Evolutionary conservation across 305 asterid genomes (phyloP), one percentile per base, ranked within the genome.

Genomic region (Fraxinus paxiana): DNA sequence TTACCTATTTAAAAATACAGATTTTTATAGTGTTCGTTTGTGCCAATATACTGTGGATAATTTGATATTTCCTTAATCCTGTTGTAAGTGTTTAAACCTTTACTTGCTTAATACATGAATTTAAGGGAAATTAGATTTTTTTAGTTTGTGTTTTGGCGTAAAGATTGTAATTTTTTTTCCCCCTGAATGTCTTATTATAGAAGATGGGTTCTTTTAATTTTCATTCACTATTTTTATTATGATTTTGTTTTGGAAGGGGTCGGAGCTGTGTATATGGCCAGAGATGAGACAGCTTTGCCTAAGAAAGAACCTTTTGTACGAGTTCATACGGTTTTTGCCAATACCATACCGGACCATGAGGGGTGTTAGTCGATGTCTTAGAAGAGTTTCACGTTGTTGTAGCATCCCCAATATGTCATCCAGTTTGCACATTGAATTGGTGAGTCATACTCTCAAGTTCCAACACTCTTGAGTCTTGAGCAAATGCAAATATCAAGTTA

Each of bases 261-360:
- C 90, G 77, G 90, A 91, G 91, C 87, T 91, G 41, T 91, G 97
- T 81, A 90, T 88, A 34, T 95, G 99, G 99, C 97, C 97, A 9
- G 97, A 93, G 79, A 91, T 90, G 93, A 88, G 94, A 85, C 96
- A 94, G 77, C 90, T 96, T 82, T 89, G 94, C 85, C 83, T 92
- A 28, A 91, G 98, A 83, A 94, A 92, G 88, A 89, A 89, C 88
- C 94, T 90, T 28, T 76, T 96, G 79, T 92, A 91, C 76, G 97
- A 94, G 24, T 89, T 96, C 78, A 87, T 92, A 96, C 86, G 92
- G 80, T 90, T 91, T 65, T 89, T 93, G 76, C 86, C 97, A 0
- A 38, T 93, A 89, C 99, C 99, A 22, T 92, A 92, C 91, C 89
- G 92, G 84, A 92, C 97, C 41, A 54, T 92, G 83, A 93, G 93